These are phyloP conservation scores for Cytospora paraplurivora DNA, from an alignment of 2,329 filamentous ascomycete genomes.

Conservation along the genomic window DNA sequence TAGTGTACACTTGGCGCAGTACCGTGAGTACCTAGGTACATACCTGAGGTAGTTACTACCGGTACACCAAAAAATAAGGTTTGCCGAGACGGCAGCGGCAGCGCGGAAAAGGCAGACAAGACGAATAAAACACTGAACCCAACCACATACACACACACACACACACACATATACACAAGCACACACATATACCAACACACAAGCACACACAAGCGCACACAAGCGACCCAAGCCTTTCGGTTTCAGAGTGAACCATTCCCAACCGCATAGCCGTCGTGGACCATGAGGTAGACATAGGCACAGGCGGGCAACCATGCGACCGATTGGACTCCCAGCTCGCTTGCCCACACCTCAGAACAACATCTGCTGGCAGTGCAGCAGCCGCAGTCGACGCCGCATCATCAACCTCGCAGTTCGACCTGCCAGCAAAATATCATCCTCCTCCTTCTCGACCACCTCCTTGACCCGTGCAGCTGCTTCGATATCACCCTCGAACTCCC, in stretches of 20 bases:
- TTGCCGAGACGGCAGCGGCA: no score
- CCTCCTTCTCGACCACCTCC: constrained; percentile 33
- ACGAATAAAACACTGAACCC: no score
- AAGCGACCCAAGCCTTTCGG: neutral
- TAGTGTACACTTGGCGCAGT: no score
- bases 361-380: constrained; percentile 35
- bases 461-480: constrained; percentile 27
- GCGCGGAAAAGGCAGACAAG: no score
- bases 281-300: constrained; percentile 19
- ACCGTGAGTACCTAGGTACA: no score
- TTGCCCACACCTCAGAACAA: constrained; percentile 17
- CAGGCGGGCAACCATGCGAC: constrained; percentile 24
- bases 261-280: neutral
- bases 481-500: constrained; percentile 10
- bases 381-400: constrained; percentile 13
- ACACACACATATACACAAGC: neutral
- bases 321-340: constrained; percentile 20
- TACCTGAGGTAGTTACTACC: no score
- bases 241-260: neutral
- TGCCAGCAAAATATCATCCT: constrained; percentile 27
- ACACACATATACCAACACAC: no score
- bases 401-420: neutral
- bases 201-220: neutral
- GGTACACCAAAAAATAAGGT: no score
- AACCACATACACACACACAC: no score